Evolutionary conservation across 2,329 filamentous ascomycete species (phyloP).

Genomic region (Hymenoscyphus occultus): DNA sequence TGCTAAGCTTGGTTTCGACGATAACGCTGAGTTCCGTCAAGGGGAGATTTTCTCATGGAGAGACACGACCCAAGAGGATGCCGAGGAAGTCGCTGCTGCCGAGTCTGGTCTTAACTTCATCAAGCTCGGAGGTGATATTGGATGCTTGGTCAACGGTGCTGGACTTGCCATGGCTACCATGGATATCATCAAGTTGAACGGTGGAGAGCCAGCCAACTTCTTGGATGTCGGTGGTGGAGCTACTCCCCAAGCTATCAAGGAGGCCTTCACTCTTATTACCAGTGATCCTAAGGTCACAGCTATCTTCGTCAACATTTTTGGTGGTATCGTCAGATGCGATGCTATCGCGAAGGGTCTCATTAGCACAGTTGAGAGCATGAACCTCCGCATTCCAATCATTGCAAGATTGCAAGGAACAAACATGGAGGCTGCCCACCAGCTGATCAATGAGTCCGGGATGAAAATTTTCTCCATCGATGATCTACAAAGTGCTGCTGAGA

Average conservation of each 20-base stretch:
- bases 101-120: slow-evolving; percentile 98
- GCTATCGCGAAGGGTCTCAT: slow-evolving; percentile 96
- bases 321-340: slow-evolving; percentile 97
- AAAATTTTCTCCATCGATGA: slow-evolving; percentile 99
- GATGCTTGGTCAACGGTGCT: slow-evolving; percentile 97
- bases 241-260: slow-evolving; percentile 92
- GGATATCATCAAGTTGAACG: slow-evolving; percentile 99
- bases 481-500: slow-evolving; percentile 94
- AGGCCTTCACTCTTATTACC: slow-evolving; percentile 98
- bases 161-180: slow-evolving; percentile 99
- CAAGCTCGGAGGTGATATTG: slow-evolving; percentile 99
- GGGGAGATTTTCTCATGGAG: slow-evolving; percentile 94
- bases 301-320: slow-evolving; percentile 99
- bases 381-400: slow-evolving; percentile 95
- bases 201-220: slow-evolving; percentile 95
- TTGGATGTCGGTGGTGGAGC: slow-evolving; percentile 97
- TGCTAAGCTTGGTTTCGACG: slow-evolving; percentile 97
- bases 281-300: slow-evolving; percentile 97
- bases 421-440: slow-evolving; percentile 88
- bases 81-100: slow-evolving; percentile 95
- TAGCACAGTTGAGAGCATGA: slow-evolving; percentile 89
- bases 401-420: slow-evolving; percentile 97
- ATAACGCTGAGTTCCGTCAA: slow-evolving; percentile 98
- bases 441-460: slow-evolving; percentile 93
- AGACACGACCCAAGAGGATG: slow-evolving; percentile 91